Percentiles rank a stretch among this genome's conserved stretches.
These are phyloP conservation scores for Colletotrichum sublineola DNA, from an alignment of 2,329 filamentous ascomycete species.

Conservation along the genomic window DNA sequence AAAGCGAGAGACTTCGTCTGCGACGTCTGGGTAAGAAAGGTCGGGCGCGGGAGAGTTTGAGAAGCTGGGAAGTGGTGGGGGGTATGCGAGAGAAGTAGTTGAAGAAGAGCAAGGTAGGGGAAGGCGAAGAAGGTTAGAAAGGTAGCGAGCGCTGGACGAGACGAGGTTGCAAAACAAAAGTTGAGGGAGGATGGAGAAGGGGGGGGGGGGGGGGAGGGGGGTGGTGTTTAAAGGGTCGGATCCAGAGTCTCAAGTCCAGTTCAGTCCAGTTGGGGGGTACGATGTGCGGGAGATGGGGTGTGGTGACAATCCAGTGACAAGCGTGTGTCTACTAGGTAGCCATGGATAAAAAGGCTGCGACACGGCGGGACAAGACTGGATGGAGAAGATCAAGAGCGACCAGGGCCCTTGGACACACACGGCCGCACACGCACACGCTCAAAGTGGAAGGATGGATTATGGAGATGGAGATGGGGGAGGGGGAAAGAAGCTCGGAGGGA, in stretches of 20 bases:
- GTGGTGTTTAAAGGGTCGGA: conserved; percentile 39
- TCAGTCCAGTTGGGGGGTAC: conserved; percentile 3
- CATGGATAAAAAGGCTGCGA: conserved; percentile 24
- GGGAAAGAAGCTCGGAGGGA: conserved; percentile 20
- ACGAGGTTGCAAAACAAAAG: conserved; percentile 27
- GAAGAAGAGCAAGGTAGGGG: conserved; percentile 29
- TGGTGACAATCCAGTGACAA: conserved; percentile 41
- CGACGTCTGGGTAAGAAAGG: conserved; percentile 35
- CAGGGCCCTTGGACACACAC: conserved; percentile 27
- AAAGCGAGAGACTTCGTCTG: conserved; percentile 39
- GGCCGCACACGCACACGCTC: not conserved
- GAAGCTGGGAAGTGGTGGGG: conserved; percentile 17
- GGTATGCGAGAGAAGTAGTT: conserved; percentile 25
- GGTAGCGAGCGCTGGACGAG: conserved; percentile 36
- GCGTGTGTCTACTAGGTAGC: conserved; percentile 4
- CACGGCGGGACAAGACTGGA: conserved; percentile 33
- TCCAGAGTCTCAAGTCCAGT: conserved; percentile 17
- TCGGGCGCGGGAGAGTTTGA: conserved; percentile 36
- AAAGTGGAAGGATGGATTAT: conserved; percentile 32
- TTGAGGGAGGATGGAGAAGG: conserved; percentile 34
- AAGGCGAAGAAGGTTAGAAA: conserved; percentile 30
- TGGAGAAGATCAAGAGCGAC: conserved; percentile 32
- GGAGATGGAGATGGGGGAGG: conserved; percentile 9
- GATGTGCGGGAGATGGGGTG: conserved; percentile 10
- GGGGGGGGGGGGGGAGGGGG: conserved; percentile 37